Percentiles rank a stretch among this genome's conserved stretches.
phyloP scores from a whole-genome alignment of 2,329 filamentous ascomycete species.

The Verticillium dahliae region DNA sequence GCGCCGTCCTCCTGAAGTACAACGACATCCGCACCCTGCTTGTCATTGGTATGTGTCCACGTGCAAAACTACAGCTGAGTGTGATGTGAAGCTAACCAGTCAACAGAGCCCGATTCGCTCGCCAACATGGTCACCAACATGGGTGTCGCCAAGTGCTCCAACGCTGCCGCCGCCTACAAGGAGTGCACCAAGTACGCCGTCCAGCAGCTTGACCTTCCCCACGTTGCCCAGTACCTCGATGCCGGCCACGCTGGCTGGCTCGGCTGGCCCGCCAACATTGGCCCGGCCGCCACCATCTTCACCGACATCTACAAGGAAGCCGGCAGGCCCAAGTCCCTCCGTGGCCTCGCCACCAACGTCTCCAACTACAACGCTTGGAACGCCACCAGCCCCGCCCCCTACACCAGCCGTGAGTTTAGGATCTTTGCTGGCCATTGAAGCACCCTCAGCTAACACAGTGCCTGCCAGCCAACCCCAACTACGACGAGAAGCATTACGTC shows the following conservation, averaged over 20 bases:
- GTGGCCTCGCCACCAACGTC: conserved; percentile 52
- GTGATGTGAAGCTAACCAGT: conserved; percentile 16
- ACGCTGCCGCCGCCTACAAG: conserved; percentile 40
- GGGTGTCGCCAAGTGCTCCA: conserved; percentile 25
- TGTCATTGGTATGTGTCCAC: conserved; percentile 28
- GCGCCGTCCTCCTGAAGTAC: conserved; percentile 31
- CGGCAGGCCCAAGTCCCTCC: conserved; percentile 40
- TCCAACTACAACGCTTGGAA: conserved; percentile 44
- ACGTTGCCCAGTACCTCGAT: conserved; percentile 52
- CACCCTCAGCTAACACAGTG: conserved; percentile 15
- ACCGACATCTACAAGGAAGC: conserved; percentile 42
- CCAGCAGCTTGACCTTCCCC: conserved; percentile 43
- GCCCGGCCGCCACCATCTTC: conserved; percentile 38
- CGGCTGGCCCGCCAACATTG: conserved; percentile 49
- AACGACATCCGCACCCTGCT: conserved; percentile 36
- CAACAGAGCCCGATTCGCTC: conserved; percentile 48
- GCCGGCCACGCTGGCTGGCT: conserved; percentile 52
- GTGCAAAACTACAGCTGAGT: neutral
- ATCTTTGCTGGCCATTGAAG: too few species aligned
- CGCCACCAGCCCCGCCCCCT: conserved; percentile 32
- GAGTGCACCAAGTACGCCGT: conserved; percentile 45
- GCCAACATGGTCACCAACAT: conserved; percentile 52
- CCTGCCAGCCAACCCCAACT: conserved; percentile 33
- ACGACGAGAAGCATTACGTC: conserved; percentile 51
- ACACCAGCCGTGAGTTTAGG: conserved; percentile 27